Evolutionary conservation across 179 eudicot genomes (phyloP).

Genomic region (Corrigiola litoralis): DNA sequence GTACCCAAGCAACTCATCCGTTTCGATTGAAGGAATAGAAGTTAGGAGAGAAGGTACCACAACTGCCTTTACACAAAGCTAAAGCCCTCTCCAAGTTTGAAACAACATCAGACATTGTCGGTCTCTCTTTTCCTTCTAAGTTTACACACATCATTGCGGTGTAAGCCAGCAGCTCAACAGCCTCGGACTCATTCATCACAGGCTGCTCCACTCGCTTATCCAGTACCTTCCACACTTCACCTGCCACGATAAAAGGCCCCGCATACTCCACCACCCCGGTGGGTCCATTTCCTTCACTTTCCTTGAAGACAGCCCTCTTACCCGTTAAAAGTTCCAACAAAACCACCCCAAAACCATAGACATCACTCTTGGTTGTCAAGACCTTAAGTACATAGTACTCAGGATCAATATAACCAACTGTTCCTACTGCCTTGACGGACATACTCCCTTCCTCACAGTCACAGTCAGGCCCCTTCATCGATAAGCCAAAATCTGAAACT

Average conservation of each 20-base stretch:
- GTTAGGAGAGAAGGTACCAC: slow-evolving; percentile 34
- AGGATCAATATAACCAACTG: slow-evolving; percentile 57
- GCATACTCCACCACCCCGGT: slow-evolving; percentile 51
- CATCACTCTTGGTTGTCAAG: slow-evolving; percentile 56
- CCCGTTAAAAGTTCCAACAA: slow-evolving; percentile 55
- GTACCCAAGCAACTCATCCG: neutral
- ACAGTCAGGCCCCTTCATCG: slow-evolving; percentile 41
- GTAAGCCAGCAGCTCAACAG: slow-evolving; percentile 47
- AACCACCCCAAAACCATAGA: slow-evolving; percentile 60
- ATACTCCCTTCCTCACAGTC: slow-evolving; percentile 34
- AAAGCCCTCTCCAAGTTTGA: slow-evolving; percentile 52
- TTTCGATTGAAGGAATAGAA: slow-evolving; percentile 24
- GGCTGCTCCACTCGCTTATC: slow-evolving; percentile 45
- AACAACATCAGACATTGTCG: slow-evolving; percentile 49
- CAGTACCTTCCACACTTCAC: slow-evolving; percentile 47
- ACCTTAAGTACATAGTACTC: slow-evolving; percentile 46
- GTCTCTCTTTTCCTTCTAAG: slow-evolving; percentile 53
- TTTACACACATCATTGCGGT: slow-evolving; percentile 54
- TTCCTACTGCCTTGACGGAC: slow-evolving; percentile 42
- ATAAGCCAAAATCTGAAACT: slow-evolving; percentile 58
- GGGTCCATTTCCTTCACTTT: slow-evolving; percentile 30
- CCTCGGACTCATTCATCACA: slow-evolving; percentile 47
- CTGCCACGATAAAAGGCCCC: slow-evolving; percentile 33
- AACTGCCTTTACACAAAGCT: slow-evolving; percentile 38
- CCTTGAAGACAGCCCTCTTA: slow-evolving; percentile 49